Evolutionary conservation across 805 yeast species (phyloP).

Genomic region (Candida tallmaniae): DNA sequence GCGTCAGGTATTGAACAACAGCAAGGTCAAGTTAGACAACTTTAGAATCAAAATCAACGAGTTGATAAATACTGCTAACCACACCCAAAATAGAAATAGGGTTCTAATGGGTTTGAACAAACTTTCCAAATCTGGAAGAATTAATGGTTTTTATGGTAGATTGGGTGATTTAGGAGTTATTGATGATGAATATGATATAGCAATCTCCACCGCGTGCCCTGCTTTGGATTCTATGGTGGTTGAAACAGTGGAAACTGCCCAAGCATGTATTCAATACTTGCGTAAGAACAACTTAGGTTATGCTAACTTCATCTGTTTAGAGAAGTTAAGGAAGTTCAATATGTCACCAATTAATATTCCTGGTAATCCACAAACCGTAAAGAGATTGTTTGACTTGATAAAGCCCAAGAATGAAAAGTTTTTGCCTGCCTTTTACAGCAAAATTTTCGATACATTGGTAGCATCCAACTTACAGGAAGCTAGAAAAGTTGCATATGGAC

Average conservation of each 20-base stretch:
- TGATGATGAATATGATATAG: conserved; percentile 84
- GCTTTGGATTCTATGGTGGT: conserved; percentile 91
- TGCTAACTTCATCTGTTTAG: conserved; percentile 79
- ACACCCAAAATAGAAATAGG: conserved; percentile 62
- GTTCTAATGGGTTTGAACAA: conserved; percentile 67
- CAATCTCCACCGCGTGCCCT: conserved; percentile 92
- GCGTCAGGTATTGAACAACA: conserved; percentile 42
- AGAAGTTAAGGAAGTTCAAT: conserved; percentile 64
- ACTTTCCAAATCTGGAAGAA: conserved; percentile 74
- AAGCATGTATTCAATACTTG: conserved; percentile 68
- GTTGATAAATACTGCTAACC: conserved; percentile 55
- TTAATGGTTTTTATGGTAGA: conserved; percentile 83
- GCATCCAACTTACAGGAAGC: conserved; percentile 78
- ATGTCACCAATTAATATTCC: conserved; percentile 64
- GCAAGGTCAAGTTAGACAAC: conserved; percentile 49
- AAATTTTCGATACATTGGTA: conserved; percentile 81
- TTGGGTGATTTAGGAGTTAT: conserved; percentile 91
- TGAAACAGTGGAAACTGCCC: conserved; percentile 62
- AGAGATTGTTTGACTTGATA: conserved; percentile 82
- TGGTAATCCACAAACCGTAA: conserved; percentile 52
- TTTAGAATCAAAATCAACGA: conserved; percentile 63
- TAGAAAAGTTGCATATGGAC: conserved; percentile 80
- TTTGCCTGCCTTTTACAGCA: conserved; percentile 85
- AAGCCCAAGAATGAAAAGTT: conserved; percentile 62
- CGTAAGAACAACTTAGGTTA: conserved; percentile 82